A percentile compares a stretch with the other conserved stretches of the same genome.
Evolutionary conservation across 2,329 filamentous ascomycete genomes (phyloP).

Genomic region (Scleromitrula shiraiana): DNA sequence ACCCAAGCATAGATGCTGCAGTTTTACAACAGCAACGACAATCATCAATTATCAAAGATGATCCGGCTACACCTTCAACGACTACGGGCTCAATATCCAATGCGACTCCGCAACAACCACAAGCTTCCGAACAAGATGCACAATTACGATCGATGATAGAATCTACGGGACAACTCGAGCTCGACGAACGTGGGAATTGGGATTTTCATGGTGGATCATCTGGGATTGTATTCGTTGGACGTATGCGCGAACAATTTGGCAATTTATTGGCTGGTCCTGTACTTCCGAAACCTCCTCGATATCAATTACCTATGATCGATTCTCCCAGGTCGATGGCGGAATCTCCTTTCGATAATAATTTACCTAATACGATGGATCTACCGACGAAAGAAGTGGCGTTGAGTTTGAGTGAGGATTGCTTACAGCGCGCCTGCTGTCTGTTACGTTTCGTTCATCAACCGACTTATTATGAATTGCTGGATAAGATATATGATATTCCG

Average conservation of each 20-base stretch:
- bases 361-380: slow-evolving; percentile 47
- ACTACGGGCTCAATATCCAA: neutral
- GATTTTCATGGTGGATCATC: slow-evolving; percentile 95
- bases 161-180: slow-evolving; percentile 80
- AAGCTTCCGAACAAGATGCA: slow-evolving; percentile 48
- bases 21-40: slow-evolving; percentile 48
- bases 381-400: slow-evolving; percentile 54
- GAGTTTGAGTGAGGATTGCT: slow-evolving; percentile 45
- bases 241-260: slow-evolving; percentile 82
- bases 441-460: slow-evolving; percentile 72
- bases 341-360: slow-evolving; percentile 25
- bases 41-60: slow-evolving; percentile 38
- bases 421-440: slow-evolving; percentile 50
- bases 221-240: slow-evolving; percentile 77
- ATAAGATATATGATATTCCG: slow-evolving; percentile 67
- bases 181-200: slow-evolving; percentile 86
- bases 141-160: slow-evolving; percentile 92
- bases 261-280: slow-evolving; percentile 61
- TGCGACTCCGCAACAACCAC: slow-evolving; percentile 3
- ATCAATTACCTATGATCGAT: slow-evolving; percentile 19
- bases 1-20: slow-evolving; percentile 71
- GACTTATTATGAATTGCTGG: slow-evolving; percentile 68
- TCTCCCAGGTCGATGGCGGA: slow-evolving; percentile 27
- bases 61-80: slow-evolving; percentile 29
- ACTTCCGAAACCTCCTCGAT: slow-evolving; percentile 43